Evolutionary conservation across 768 basidiomycete species (phyloP), one percentile per base, ranked within the genome.

Genomic region (Termitomyces sp.): DNA sequence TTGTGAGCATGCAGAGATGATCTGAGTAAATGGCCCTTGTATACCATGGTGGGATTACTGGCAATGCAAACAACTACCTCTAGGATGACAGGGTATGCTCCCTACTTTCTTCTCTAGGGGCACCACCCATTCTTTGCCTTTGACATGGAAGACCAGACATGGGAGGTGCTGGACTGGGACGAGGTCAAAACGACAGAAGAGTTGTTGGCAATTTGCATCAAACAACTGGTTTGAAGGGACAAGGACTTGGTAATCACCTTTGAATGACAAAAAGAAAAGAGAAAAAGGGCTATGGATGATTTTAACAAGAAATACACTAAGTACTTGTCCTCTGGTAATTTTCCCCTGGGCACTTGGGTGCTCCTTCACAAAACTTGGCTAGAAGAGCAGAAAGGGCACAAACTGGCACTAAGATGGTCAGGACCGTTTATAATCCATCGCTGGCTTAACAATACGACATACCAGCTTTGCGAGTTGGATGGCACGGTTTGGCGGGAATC

Each of bases 291-390:
- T 2, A 64, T 69, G 13, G 65, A 72, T 8, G 58, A 69, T 22
- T 65, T 70, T 45, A 63, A 67, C 7, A 51, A 59, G 20, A 62
- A 54, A 18, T 48, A 64, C 16, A 55, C 44, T 4, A 47, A 47
- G 7, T 37, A 57, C 12, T 59, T 67, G 7, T 58, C 64, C 3
- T 62, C 63, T 34, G 44, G 55, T 4, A 56, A 65, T 12, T 71
- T 66, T 47, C 54, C 67, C 14, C 50, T 55, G 0, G 72, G 72
- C 0, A 70, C 68, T 30, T 73, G 67, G 64, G 72, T 74, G 0
- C 63, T 71, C 16, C 22, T 69, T 0, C 69, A 70, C n/a, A 68
- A 74, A 60, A 69, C 73, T 0, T 63, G 65, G 59, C 46, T 73
- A 0, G 71, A 73, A 50, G 52, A 58, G 0, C 70, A 69, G 53